These are phyloP conservation scores for Stachybotrys chartarum DNA, from an alignment of 2,329 filamentous ascomycete genomes.

Conservation along the genomic window DNA sequence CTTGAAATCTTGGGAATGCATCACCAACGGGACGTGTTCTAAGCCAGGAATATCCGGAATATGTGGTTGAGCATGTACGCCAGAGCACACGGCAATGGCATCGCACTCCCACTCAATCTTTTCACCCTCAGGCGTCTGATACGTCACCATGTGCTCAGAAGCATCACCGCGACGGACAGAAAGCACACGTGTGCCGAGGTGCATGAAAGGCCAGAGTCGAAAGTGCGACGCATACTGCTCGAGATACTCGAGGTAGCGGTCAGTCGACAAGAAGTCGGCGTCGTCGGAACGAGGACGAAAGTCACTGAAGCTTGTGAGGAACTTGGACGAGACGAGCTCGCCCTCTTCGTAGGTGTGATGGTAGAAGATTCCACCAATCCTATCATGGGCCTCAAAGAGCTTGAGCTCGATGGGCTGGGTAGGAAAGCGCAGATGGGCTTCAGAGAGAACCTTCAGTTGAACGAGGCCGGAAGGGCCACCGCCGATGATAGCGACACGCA, in stretches of 20 bases:
- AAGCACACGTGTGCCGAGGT: constrained; percentile 20
- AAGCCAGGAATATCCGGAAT: constrained; percentile 29
- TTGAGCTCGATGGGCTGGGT: constrained; percentile 28
- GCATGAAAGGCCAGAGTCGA: constrained; percentile 27
- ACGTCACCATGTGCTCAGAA: constrained; percentile 15
- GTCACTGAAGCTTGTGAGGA: constrained; percentile 37
- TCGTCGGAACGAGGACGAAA: constrained; percentile 27
- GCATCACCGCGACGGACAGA: constrained; percentile 12
- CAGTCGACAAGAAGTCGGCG: constrained; percentile 32
- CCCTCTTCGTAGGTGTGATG: constrained; percentile 19
- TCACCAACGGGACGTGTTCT: constrained; percentile 22
- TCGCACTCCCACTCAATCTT: constrained; percentile 27
- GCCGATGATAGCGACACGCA: constrained; percentile 31
- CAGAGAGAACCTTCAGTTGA: constrained; percentile 29
- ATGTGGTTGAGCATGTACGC: constrained; percentile 29
- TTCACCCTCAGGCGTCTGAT: constrained; percentile 5
- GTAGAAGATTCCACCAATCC: constrained; percentile 35
- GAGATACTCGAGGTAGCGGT: constrained; percentile 31
- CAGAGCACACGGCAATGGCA: constrained; percentile 35
- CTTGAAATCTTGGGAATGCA: constrained; percentile 37
- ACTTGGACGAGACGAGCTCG: constrained; percentile 35
- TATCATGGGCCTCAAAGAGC: constrained; percentile 34
- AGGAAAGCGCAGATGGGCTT: constrained; percentile 22
- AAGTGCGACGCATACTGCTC: constrained; percentile 29
- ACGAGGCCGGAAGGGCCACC: constrained; percentile 31